Conservation (phyloP, 805 yeast genomes). For the Candida pseudofarinosa region DNA sequence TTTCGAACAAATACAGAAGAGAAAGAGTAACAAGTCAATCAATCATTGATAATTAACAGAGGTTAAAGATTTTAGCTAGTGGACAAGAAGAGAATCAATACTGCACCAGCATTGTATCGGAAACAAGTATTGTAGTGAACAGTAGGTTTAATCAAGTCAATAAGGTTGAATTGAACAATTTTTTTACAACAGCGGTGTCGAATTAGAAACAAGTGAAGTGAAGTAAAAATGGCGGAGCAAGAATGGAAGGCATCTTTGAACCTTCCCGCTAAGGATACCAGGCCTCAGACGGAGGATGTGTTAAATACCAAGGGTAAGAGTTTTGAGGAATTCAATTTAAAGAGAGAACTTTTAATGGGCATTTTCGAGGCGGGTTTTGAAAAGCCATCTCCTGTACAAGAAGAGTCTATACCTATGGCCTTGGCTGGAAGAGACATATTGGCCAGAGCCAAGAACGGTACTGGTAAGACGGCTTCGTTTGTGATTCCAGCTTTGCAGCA, state of each 20-base stretch:
- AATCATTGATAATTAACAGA: neutral
- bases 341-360: slow-evolving; percentile 94
- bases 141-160: neutral
- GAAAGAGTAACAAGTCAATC: neutral
- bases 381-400: slow-evolving; percentile 96
- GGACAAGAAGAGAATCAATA: neutral
- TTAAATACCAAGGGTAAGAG: slow-evolving; percentile 83
- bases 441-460: slow-evolving; percentile 98
- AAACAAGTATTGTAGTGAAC: neutral
- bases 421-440: slow-evolving; percentile 91
- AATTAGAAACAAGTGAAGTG: neutral
- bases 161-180: neutral
- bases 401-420: slow-evolving; percentile 94
- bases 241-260: slow-evolving; percentile 71
- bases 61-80: neutral
- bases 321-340: slow-evolving; percentile 88
- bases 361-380: slow-evolving; percentile 98
- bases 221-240: neutral
- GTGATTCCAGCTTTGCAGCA: slow-evolving; percentile 90
- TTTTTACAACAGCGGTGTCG: neutral
- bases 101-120: neutral
- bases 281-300: slow-evolving; percentile 97
- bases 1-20: neutral
- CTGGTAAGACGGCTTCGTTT: slow-evolving; percentile 98
- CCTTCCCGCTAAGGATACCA: slow-evolving; percentile 79